Evolutionary conservation across 768 basidiomycete species (phyloP).

Genomic region (Dacryopinax spathularia): DNA sequence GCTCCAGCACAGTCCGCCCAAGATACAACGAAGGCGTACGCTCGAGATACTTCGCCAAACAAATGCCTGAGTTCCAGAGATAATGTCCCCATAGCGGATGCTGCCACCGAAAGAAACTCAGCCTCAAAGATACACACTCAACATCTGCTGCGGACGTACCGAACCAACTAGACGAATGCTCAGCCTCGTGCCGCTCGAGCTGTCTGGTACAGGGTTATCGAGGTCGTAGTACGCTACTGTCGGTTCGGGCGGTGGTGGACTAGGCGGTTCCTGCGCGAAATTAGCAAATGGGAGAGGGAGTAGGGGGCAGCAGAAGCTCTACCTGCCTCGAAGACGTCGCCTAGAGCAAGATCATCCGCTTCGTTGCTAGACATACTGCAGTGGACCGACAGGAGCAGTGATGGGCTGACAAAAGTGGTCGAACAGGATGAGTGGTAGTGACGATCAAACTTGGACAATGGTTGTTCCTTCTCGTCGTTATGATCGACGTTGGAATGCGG

Average conservation of each 20-base stretch:
- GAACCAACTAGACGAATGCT: conserved; percentile 58
- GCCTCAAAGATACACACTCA: neutral
- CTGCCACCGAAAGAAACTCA: too few species aligned
- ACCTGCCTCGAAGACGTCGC: conserved; percentile 17
- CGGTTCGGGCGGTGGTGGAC: conserved; percentile 16
- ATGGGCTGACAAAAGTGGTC: too few species aligned
- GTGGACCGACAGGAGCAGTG: too few species aligned
- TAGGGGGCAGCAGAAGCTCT: too few species aligned
- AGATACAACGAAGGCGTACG: conserved; percentile 34
- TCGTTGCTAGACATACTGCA: conserved; percentile 7
- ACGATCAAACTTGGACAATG: too few species aligned
- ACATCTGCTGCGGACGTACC: neutral
- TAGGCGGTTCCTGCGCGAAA: conserved; percentile 13
- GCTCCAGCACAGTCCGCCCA: conserved; percentile 51
- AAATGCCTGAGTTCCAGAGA: conserved; percentile 72
- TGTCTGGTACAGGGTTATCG: neutral
- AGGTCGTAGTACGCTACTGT: conserved; percentile 13
- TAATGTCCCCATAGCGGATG: conserved; percentile 76
- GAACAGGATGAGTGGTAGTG: too few species aligned
- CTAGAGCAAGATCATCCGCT: conserved; percentile 10
- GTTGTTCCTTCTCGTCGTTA: too few species aligned
- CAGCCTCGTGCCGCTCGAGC: conserved; percentile 28
- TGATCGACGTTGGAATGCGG: too few species aligned
- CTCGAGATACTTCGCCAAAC: conserved; percentile 58
- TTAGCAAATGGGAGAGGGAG: neutral